phyloP scores from a whole-genome alignment of 2,329 filamentous ascomycete species.

The Aspergillus sp. region DNA sequence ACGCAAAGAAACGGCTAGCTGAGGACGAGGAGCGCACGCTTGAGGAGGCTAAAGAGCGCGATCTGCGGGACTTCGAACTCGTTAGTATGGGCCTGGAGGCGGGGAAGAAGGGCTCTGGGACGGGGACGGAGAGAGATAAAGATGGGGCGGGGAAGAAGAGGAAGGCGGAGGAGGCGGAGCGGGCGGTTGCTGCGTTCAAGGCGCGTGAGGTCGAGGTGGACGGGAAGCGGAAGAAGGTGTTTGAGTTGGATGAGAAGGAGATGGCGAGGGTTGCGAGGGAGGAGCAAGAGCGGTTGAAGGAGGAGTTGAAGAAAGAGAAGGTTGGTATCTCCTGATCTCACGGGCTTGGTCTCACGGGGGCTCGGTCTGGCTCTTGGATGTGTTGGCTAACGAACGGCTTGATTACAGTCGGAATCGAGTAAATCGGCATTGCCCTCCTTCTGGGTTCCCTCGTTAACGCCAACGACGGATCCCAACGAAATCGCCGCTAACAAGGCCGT shows the following conservation, averaged over 20 bases:
- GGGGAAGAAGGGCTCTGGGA: constrained; percentile 10
- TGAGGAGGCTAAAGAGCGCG: constrained; percentile 67
- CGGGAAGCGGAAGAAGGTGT: constrained; percentile 69
- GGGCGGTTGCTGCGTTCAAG: constrained; percentile 27
- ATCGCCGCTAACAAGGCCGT: constrained; percentile 58
- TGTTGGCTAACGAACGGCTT: no score
- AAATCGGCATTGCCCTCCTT: constrained; percentile 78
- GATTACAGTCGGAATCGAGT: constrained; percentile 49
- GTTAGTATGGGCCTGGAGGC: constrained; percentile 68
- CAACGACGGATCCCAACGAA: constrained; percentile 58
- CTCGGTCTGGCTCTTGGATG: not conserved
- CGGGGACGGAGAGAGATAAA: constrained; percentile 1
- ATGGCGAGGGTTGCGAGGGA: constrained; percentile 67
- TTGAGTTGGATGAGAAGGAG: constrained; percentile 76
- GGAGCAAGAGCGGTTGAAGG: constrained; percentile 69
- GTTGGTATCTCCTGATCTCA: constrained; percentile 34
- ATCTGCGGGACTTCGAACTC: constrained; percentile 79
- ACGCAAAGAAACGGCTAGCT: constrained; percentile 60
- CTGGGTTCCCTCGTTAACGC: constrained; percentile 86
- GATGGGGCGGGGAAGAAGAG: constrained; percentile 24
- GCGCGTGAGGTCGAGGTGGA: constrained; percentile 46
- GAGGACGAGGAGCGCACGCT: constrained; percentile 62
- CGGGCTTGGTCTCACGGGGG: not conserved
- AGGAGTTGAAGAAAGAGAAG: constrained; percentile 71
- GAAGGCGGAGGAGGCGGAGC: constrained; percentile 28